A percentile compares a stretch with the other conserved stretches of the same genome.
Evolutionary conservation across 2,329 filamentous ascomycete genomes (phyloP).

Genomic region (Botryosphaeria agaves): DNA sequence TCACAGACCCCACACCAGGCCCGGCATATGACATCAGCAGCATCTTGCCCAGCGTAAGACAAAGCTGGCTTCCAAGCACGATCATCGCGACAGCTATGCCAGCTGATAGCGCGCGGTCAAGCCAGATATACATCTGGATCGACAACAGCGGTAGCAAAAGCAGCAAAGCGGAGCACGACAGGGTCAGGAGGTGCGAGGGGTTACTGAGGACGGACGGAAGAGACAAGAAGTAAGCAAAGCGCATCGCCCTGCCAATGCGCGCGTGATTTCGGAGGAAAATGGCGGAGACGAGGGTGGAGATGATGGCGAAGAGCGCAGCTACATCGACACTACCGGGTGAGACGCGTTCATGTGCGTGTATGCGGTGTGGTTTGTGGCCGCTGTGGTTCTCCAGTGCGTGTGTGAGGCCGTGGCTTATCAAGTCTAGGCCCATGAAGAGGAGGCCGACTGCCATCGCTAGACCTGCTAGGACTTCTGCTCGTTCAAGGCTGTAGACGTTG

Average conservation of each 20-base stretch:
- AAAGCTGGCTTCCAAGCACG: slow-evolving; percentile 63
- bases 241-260: slow-evolving; percentile 81
- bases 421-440: slow-evolving; percentile 92
- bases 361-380: slow-evolving; percentile 56
- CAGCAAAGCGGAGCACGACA: slow-evolving; percentile 69
- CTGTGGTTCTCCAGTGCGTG: slow-evolving; percentile 68
- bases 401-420: slow-evolving; percentile 85
- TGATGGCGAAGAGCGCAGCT: slow-evolving; percentile 64
- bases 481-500: slow-evolving; percentile 55
- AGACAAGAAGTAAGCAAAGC: slow-evolving; percentile 63
- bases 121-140: slow-evolving; percentile 62
- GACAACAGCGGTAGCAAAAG: slow-evolving; percentile 69
- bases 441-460: slow-evolving; percentile 94
- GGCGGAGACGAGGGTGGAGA: slow-evolving; percentile 70
- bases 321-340: slow-evolving; percentile 64
- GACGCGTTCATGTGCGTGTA: slow-evolving; percentile 47
- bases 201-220: slow-evolving; percentile 82
- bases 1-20: slow-evolving; percentile 18
- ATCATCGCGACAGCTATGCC: slow-evolving; percentile 83
- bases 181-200: slow-evolving; percentile 83
- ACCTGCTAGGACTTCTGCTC: slow-evolving; percentile 83
- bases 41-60: slow-evolving; percentile 79
- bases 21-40: slow-evolving; percentile 77
- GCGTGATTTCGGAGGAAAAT: slow-evolving; percentile 80
- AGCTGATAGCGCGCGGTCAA: slow-evolving; percentile 68